Base-by-base conservation (phyloP, 257 asterid species). In the Cruciata laevipes region DNA sequence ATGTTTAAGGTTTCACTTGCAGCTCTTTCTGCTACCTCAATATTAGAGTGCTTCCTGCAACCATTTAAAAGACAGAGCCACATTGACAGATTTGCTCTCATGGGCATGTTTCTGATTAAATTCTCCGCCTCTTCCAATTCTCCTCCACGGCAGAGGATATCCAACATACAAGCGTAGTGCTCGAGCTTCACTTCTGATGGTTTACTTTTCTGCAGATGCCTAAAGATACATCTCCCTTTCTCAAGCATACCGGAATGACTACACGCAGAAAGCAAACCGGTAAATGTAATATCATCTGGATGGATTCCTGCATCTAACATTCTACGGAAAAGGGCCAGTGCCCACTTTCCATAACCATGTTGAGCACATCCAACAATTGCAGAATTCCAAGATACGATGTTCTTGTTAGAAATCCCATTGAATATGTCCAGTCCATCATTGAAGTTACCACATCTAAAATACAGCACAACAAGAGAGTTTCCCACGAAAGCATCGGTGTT, bases 101-200 rank as follows among this genome's bases (percentile, higher is more conserved):
- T 72, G 33, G 92, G 90, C 95, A 90, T 90, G 44, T 51, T 77
- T 60, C 69, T 74, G 21, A 85, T 78, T 35, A 93, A 67, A 37
- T 76, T 76, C 69, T 83, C 94, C 27, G 97, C 97, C 77, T 86
- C 96, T 11, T 82, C 75, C 69, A 88, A 12, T 47, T 80, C 74
- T 42, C 99, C 99, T 27, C 80, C 76, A 71, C 96, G 76, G 69
- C 96, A 85, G 25, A 88, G 74, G 12, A 88, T 78, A 72, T 93
- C 95, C 53, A 88, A 88, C 95, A 88, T 85, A 75, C 97, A 90
- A 0, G 89, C 80, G 52, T 86, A 93, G 81, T 93, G 99, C 87
- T 86, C 97, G 44, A 87, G 80, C 79, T 82, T 85, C 70, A 75
- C 67, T 44, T 81, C 73, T 5, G 75, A 42, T 25, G 59, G n/a